Percentiles rank a stretch among this genome's conserved stretches.
These are phyloP conservation scores for Lichtheimia ramosa DNA, from an alignment of 371 early-diverging fungal species.

Conservation along the genomic window DNA sequence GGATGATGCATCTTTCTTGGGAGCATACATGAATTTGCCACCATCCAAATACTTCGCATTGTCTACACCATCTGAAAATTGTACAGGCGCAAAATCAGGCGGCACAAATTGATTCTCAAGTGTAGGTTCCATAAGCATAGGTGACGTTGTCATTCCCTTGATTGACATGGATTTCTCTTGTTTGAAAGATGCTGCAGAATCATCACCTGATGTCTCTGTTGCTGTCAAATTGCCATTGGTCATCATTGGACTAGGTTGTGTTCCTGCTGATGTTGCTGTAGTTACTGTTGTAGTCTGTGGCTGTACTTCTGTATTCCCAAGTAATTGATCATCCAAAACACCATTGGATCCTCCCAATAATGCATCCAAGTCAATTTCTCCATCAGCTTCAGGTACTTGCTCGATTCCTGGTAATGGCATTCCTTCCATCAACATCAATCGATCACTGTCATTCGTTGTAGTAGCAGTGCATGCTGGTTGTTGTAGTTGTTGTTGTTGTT, in stretches of 20 bases:
- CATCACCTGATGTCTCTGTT: too few species aligned
- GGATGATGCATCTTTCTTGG: slow-evolving; percentile 2
- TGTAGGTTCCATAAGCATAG: background rate
- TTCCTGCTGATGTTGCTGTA: background rate
- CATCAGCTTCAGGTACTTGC: background rate
- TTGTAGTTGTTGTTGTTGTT: background rate
- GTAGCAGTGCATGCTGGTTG: background rate
- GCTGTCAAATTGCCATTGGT: too few species aligned
- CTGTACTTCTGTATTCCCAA: background rate
- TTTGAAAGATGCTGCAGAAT: background rate
- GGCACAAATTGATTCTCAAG: slow-evolving; percentile 22
- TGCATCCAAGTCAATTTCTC: slow-evolving; percentile 5
- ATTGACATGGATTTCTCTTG: background rate
- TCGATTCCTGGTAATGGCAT: background rate
- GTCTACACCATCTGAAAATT: slow-evolving; percentile 30
- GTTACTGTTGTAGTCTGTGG: background rate
- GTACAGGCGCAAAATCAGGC: slow-evolving; percentile 51
- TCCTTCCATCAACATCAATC: slow-evolving; percentile 2
- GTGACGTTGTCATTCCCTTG: background rate
- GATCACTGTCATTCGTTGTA: background rate
- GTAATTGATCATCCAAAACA: background rate
- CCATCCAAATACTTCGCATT: slow-evolving; percentile 48
- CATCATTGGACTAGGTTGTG: background rate
- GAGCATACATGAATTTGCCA: slow-evolving; percentile 45
- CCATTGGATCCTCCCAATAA: background rate